These are phyloP conservation scores for Auricularia sp. DNA, from an alignment of 768 basidiomycete species.

Conservation along the genomic window DNA sequence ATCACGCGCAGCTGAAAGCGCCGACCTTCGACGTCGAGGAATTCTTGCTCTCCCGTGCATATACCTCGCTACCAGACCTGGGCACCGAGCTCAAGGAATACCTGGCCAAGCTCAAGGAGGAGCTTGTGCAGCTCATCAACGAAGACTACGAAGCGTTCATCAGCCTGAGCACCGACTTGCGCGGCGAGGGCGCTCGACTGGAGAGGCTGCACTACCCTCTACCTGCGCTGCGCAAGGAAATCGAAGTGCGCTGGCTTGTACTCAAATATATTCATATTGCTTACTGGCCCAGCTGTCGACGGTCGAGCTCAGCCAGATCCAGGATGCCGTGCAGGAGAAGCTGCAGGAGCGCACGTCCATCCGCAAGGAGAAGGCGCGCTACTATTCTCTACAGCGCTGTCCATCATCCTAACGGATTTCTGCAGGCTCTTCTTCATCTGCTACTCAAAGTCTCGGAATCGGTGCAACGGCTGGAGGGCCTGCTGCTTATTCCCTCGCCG, in stretches of 20 bases:
- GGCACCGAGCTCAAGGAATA: conserved; percentile 83
- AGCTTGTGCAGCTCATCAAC: conserved; percentile 91
- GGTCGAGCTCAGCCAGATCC: conserved; percentile 46
- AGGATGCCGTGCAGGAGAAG: conserved; percentile 69
- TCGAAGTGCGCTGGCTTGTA: conserved; percentile 44
- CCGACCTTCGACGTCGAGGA: conserved; percentile 70
- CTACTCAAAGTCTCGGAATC: conserved; percentile 91
- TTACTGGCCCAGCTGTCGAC: conserved; percentile 12
- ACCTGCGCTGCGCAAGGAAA: conserved; percentile 46
- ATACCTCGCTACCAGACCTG: conserved; percentile 79
- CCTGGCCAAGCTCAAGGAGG: conserved; percentile 74
- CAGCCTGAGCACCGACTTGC: conserved; percentile 84
- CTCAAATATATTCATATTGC: conserved; percentile 8
- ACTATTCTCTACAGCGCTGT: conserved; percentile 1
- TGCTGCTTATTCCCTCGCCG: conserved; percentile 61
- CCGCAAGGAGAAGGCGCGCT: conserved; percentile 73
- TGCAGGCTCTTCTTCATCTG: conserved; percentile 71
- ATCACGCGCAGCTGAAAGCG: conserved; percentile 61
- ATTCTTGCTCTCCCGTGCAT: conserved; percentile 78
- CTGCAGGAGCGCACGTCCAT: conserved; percentile 63
- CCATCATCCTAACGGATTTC: conserved; percentile 5
- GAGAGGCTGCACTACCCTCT: conserved; percentile 62
- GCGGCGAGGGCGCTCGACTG: conserved; percentile 72
- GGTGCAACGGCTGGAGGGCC: conserved; percentile 74
- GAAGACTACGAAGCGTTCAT: conserved; percentile 98